These are phyloP conservation scores for Capsicum chinense DNA, from an alignment of 257 asterid genomes.

Conservation along the genomic window DNA sequence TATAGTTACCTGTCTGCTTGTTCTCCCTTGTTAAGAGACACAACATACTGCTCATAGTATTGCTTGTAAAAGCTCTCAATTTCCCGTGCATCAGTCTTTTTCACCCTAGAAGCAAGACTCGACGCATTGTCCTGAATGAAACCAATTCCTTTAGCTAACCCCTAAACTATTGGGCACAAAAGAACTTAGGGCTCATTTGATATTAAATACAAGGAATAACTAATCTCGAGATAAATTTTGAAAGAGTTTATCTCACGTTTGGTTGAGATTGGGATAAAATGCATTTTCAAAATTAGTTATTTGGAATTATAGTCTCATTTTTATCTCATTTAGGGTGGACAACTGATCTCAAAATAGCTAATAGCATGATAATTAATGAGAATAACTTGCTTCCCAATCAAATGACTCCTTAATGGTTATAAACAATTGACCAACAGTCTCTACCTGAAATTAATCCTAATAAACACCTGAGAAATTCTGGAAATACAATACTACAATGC, in stretches of 20 bases:
- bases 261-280: too few species aligned
- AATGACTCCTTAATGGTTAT: too few species aligned
- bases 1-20: conserved; percentile 81
- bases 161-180: neutral
- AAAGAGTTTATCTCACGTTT: too few species aligned
- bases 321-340: too few species aligned
- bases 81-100: conserved; percentile 96
- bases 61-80: conserved; percentile 97
- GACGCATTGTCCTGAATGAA: conserved; percentile 79
- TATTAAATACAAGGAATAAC: too few species aligned
- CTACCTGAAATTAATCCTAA: conserved; percentile 14
- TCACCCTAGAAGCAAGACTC: conserved; percentile 79
- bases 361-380: too few species aligned
- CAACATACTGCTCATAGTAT: conserved; percentile 88
- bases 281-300: too few species aligned
- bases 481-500: neutral
- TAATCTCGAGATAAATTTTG: too few species aligned
- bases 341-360: too few species aligned
- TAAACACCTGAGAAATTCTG: neutral
- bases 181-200: too few species aligned
- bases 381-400: too few species aligned
- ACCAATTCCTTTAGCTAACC: conserved; percentile 29
- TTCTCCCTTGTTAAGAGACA: conserved; percentile 92
- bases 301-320: too few species aligned
- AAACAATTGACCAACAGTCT: neutral